Evolutionary conservation across 2,329 filamentous ascomycete genomes (phyloP).

Genomic region (Xylaria sp.): DNA sequence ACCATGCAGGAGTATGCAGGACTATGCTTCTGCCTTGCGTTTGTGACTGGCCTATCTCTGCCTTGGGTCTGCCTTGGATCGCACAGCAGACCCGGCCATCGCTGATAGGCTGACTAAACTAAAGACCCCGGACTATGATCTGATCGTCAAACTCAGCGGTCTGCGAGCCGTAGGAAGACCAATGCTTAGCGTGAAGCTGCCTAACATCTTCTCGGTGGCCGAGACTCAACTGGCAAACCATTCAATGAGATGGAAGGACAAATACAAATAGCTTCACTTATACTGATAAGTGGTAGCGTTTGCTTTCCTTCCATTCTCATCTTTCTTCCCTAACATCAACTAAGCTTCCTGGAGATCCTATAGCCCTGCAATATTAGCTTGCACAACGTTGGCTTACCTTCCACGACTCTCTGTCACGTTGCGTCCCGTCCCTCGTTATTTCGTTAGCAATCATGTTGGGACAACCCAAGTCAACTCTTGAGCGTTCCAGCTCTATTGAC

Average conservation of each 20-base stretch:
- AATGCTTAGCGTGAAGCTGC: neutral
- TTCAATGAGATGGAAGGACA: conserved; percentile 12
- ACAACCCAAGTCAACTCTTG: conserved; percentile 12
- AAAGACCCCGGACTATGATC: neutral
- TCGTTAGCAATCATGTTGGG: conserved; percentile 18
- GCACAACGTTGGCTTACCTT: neutral
- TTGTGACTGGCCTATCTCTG: neutral
- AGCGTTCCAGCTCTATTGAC: conserved; percentile 43
- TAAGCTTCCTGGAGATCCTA: neutral
- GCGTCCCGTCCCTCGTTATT: neutral
- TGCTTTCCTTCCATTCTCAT: conserved; percentile 11
- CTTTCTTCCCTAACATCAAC: neutral
- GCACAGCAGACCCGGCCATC: neutral
- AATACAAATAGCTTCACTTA: conserved; percentile 26
- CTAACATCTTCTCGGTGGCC: conserved; percentile 7
- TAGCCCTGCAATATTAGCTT: conserved; percentile 7
- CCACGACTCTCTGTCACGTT: neutral
- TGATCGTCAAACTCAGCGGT: conserved; percentile 2
- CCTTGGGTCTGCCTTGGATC: conserved; percentile 19
- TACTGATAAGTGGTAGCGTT: neutral
- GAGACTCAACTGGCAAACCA: conserved; percentile 3
- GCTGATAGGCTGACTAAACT: neutral
- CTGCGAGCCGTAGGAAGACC: neutral
- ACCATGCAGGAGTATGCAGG: neutral
- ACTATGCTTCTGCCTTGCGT: conserved; percentile 15